phyloP scores from a whole-genome alignment of 495 filamentous ascomycete species.

The Saxophila tyrrhenica region DNA sequence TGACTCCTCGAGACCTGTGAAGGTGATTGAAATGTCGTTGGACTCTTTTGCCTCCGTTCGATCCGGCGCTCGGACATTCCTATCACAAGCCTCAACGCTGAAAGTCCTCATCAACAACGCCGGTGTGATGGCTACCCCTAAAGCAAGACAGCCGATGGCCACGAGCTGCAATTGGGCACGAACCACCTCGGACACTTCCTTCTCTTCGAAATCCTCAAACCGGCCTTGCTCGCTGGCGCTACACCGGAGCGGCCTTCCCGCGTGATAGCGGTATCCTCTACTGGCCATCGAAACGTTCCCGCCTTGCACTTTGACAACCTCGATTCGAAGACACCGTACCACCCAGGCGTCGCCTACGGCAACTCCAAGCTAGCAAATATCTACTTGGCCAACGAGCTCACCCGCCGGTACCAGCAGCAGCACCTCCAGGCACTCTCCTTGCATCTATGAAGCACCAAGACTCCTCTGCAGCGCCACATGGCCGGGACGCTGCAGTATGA shows the following conservation, averaged over 20 bases:
- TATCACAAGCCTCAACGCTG: conserved; percentile 18
- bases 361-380: conserved; percentile 25
- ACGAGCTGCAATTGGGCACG: conserved; percentile 39
- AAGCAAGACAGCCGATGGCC: conserved; percentile 33
- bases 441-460: conserved; percentile 22
- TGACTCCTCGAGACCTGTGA: conserved; percentile 12
- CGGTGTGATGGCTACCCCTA: conserved; percentile 23
- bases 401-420: conserved; percentile 16
- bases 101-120: conserved; percentile 28
- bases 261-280: conserved; percentile 33
- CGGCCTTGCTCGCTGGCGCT: conserved; percentile 28
- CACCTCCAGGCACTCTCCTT: conserved; percentile 14
- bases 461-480: conserved; percentile 16
- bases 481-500: neutral
- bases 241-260: conserved; percentile 28
- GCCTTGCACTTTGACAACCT: conserved; percentile 30
- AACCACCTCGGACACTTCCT: conserved; percentile 46
- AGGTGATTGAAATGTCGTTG: conserved; percentile 31
- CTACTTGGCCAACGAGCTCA: conserved; percentile 23
- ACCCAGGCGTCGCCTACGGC: conserved; percentile 26
- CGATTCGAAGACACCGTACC: conserved; percentile 31
- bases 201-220: conserved; percentile 38
- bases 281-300: conserved; percentile 25
- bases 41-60: conserved; percentile 14
- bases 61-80: conserved; percentile 14